phyloP scores from a whole-genome alignment of 345 rosid species.

The Clausena lansium region DNA sequence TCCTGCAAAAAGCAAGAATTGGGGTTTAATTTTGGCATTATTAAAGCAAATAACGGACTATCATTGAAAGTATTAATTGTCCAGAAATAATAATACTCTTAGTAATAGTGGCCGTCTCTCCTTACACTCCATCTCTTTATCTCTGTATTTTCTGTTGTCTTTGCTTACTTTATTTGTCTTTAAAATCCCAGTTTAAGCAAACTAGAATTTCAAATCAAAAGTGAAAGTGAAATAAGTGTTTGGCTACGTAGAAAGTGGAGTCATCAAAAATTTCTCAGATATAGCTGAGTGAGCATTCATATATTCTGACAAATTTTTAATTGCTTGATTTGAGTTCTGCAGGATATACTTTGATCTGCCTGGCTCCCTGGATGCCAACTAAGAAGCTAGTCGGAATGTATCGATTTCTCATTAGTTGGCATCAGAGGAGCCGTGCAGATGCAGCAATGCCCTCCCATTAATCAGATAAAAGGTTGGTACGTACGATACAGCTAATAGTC shows the following conservation, averaged over 20 bases:
- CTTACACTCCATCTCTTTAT: not conserved
- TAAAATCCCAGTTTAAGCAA: not conserved
- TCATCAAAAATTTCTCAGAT: not conserved
- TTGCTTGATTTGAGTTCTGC: not conserved
- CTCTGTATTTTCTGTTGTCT: conserved; percentile 17
- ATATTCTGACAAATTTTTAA: not conserved
- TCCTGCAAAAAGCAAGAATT: not conserved
- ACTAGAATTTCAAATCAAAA: not conserved
- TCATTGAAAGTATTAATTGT: not conserved
- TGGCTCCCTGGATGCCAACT: conserved; percentile 41
- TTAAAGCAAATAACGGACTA: not conserved
- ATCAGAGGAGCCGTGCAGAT: conserved; percentile 26
- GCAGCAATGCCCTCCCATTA: not conserved
- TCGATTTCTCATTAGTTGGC: conserved; percentile 27
- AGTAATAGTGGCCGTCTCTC: conserved; percentile 4
- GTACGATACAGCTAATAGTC: too few relatives aligned
- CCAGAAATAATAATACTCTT: not conserved
- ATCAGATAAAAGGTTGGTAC: too few relatives aligned
- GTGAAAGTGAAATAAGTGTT: not conserved
- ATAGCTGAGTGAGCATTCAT: not conserved
- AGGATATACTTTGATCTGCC: conserved; percentile 16
- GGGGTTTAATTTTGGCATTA: not conserved
- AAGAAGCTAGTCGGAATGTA: conserved; percentile 11
- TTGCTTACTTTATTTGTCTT: not conserved
- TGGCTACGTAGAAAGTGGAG: not conserved